A percentile compares a stretch with the other conserved stretches of the same genome.
Conservation (phyloP, 1,284 basidiomycete species). For the Athelia sp. region DNA sequence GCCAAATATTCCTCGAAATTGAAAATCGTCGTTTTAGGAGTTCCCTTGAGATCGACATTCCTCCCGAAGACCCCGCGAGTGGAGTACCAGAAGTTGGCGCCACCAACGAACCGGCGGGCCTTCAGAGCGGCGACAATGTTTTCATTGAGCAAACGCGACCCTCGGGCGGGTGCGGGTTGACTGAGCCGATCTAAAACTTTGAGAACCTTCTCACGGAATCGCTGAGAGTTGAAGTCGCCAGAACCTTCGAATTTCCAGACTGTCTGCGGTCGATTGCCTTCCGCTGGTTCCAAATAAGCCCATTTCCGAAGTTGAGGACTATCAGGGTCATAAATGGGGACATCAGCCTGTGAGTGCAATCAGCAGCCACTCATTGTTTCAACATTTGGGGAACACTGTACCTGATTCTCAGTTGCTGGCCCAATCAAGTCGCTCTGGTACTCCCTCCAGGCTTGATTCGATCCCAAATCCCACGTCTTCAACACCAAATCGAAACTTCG, state of each 20-base stretch:
- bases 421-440: background rate
- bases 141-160: background rate
- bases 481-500: background rate
- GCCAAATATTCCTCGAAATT: background rate
- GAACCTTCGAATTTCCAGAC: background rate
- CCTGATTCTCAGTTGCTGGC: background rate
- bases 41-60: background rate
- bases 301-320: background rate
- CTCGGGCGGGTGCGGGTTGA: background rate
- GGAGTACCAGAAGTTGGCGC: background rate
- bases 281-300: no score
- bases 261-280: no score
- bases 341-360: background rate
- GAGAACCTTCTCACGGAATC: no score
- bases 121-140: background rate
- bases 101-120: background rate
- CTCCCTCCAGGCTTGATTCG: background rate
- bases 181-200: no score
- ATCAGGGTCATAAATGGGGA: background rate
- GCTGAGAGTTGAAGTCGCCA: background rate
- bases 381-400: background rate
- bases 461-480: background rate
- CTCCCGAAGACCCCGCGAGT: background rate
- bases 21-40: background rate
- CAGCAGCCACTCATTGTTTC: background rate